Evolutionary conservation across 805 yeast species (phyloP), one percentile per base, ranked within the genome.

Genomic region (Sugiyamaella marilandica): DNA sequence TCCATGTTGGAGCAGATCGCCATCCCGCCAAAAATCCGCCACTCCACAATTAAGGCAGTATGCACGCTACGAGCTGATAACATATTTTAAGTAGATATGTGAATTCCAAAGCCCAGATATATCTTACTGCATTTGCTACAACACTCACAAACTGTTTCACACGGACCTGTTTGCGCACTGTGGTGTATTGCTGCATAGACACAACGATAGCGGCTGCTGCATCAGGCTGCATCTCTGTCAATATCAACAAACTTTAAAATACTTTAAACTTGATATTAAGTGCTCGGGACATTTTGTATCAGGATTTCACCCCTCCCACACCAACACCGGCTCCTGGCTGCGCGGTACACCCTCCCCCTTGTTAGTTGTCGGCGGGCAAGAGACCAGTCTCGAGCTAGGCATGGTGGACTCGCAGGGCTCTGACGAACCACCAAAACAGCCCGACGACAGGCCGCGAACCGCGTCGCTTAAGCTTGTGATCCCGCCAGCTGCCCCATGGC

Each of bases 381-480:
- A 24, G 29, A 36, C 18, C 26, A 26, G 21, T 8, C 26, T 39
- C 18, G 33, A 41, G n/a, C 32, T 10, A 2, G 45, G 29, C 7
- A 21, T 8, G 45, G 21, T 32, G 33, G 45, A 10, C 13, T 29
- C 45, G 32, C 33, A 29, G 19, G 32, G 19, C 7, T 32, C 32
- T 24, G 45, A 41, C 29, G 34, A 41, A n/a, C 18, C 18, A 13
- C 18, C 33, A 13, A 21, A 21, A 9, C 29, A 19, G 10, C 45
- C 16, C 13, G 45, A 16, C 14, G 33, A 13, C 16, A 29, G 11
- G 33, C 33, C 33, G 19, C 18, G 43, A 13, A 21, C 45, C 9
- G 14, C 45, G 19, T 26, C 32, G 10, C 45, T 45, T 10, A 45
- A 45, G 37, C 47, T 45, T 10, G 36, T 29, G 37, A 45, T 45